phyloP scores from a whole-genome alignment of 306 rosid genomes.

The Acacia melanoxylon region DNA sequence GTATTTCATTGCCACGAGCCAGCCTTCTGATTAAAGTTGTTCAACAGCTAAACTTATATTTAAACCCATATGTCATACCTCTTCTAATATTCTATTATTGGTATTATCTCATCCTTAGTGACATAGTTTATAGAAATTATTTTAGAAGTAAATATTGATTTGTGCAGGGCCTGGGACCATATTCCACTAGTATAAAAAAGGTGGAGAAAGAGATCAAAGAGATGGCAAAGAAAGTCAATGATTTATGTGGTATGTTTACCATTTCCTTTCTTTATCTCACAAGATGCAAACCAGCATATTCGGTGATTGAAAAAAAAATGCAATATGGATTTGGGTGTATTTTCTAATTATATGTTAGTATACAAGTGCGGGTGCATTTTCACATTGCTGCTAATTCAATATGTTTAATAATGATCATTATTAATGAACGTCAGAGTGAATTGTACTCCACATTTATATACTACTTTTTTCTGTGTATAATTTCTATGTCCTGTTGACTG shows the following conservation, averaged over 20 bases:
- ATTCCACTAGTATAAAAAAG: conserved; percentile 77
- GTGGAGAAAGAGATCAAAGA: conserved; percentile 94
- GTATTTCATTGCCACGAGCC: not conserved
- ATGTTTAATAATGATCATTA: not conserved
- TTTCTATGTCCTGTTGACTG: not conserved
- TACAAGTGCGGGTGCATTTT: not conserved
- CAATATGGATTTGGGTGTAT: not conserved
- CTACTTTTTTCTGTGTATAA: not conserved
- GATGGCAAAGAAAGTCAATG: conserved; percentile 96
- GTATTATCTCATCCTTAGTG: conserved; percentile 1
- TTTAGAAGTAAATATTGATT: conserved; percentile 9
- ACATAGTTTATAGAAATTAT: not conserved
- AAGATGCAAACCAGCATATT: not conserved
- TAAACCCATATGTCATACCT: not conserved
- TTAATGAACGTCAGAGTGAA: not conserved
- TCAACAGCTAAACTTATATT: not conserved
- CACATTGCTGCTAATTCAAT: not conserved
- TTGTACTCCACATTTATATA: not conserved
- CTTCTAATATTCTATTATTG: not conserved
- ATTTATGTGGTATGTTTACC: conserved; percentile 66
- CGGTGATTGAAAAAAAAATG: not conserved
- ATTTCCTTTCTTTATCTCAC: conserved; percentile 3
- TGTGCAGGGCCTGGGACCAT: conserved; percentile 94
- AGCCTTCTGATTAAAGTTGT: conserved; percentile 1
- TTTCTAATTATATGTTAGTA: not conserved